Percentiles rank a stretch among this genome's conserved stretches.
These are phyloP conservation scores for Cantharellus anzutake DNA, from an alignment of 768 basidiomycete species.

Conservation along the genomic window DNA sequence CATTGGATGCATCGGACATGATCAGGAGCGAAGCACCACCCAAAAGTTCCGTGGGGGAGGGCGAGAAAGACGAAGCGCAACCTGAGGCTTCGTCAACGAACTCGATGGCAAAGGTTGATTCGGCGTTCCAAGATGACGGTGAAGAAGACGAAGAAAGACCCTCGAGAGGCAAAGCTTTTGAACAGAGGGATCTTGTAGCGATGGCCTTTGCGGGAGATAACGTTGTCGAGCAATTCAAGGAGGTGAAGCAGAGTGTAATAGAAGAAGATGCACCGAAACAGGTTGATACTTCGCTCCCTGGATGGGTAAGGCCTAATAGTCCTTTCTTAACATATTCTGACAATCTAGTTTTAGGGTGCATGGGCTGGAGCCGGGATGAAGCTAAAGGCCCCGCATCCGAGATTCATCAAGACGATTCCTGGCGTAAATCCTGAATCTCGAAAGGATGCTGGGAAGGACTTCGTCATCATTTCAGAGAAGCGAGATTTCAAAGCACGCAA, in stretches of 20 bases:
- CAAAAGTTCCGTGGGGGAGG: background rate
- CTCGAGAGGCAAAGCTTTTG: constrained; percentile 38
- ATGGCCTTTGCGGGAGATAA: constrained; percentile 95
- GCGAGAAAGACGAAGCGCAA: no score
- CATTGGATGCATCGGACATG: constrained; percentile 22
- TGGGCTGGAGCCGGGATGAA: constrained; percentile 75
- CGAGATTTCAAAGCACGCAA: constrained; percentile 85
- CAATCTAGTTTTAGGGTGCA: constrained; percentile 40
- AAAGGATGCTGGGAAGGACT: constrained; percentile 64
- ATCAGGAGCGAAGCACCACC: constrained; percentile 12
- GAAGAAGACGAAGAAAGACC: constrained; percentile 40
- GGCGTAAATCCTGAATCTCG: constrained; percentile 66
- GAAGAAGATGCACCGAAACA: constrained; percentile 74
- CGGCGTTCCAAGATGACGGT: constrained; percentile 34
- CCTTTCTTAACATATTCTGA: background rate
- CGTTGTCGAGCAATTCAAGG: constrained; percentile 83
- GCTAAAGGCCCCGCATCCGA: constrained; percentile 38
- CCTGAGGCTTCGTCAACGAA: background rate
- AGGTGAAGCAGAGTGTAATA: constrained; percentile 63
- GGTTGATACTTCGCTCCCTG: constrained; percentile 78
- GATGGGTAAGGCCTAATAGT: constrained; percentile 52
- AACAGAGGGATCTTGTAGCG: constrained; percentile 84
- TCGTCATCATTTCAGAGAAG: constrained; percentile 92
- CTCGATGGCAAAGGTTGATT: constrained; percentile 15
- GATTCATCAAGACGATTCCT: constrained; percentile 61